Evolutionary conservation across 352 stramenopile species (phyloP), one percentile per base, ranked within the genome.

Genomic region (Pythium inflatum): DNA sequence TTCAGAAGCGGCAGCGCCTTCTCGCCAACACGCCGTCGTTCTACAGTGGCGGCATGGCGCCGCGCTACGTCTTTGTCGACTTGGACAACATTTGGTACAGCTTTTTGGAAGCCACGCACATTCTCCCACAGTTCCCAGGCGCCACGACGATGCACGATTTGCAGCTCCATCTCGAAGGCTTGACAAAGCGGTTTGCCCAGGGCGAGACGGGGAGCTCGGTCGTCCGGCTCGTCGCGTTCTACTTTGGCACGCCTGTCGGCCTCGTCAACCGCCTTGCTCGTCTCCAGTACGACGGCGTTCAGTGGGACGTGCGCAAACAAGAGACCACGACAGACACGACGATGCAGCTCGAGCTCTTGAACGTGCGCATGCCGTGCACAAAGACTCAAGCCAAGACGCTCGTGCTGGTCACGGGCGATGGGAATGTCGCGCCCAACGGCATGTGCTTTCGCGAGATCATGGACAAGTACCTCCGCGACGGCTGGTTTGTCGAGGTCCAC

Each of bases 61-160:
- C 71, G 27, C 77, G 77, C 0, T 73, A 74, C 62, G 71, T 81
- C 56, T 80, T 77, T 57, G 80, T 84, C 56, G 78, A 84, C 68
- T 57, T 81, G 18, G 77, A 84, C 69, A 84, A 84, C 43, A 62
- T 81, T 36, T 74, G 69, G 12, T 64, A 63, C 13, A 71, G 68
- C 11, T 62, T 80, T 3, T 69, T 53, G 33, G 70, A 66, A 51
- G 69, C 60, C 57, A 62, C 76, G 28, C 65, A 72, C 48, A 55
- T 84, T 14, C 72, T 78, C 33, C 59, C 69, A 43, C 54, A 41
- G 2, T 70, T 83, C 43, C 50, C 60, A 16, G 74, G 74, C 8
- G 77, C 74, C 2, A 36, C n/a, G 13, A 74, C 62, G 9, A 63
- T 49, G 24, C 71, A 60, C 30, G 77, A 81, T 53, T 55, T 81